Percentiles rank a stretch among this genome's conserved stretches.
These are phyloP conservation scores for Spathaspora gorwiae DNA, from an alignment of 805 yeast species.

Conservation along the genomic window DNA sequence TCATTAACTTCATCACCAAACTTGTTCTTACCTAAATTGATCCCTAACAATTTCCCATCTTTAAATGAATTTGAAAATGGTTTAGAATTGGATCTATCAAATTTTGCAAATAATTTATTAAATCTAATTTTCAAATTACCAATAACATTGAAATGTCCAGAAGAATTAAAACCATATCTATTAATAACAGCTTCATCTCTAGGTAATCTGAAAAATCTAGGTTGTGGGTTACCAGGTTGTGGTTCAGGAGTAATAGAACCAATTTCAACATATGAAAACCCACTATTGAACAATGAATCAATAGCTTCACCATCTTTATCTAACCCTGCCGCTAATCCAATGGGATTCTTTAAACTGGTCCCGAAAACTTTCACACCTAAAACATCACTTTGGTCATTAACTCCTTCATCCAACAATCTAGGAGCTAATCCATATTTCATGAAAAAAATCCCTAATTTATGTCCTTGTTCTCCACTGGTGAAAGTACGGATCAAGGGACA, in stretches of 20 bases:
- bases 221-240: slow-evolving; percentile 92
- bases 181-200: slow-evolving; percentile 88
- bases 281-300: slow-evolving; percentile 70
- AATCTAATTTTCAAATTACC: slow-evolving; percentile 65
- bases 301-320: slow-evolving; percentile 92
- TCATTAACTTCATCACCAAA: slow-evolving; percentile 86
- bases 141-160: slow-evolving; percentile 75
- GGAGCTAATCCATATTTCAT: slow-evolving; percentile 72
- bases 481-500: slow-evolving; percentile 70
- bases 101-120: slow-evolving; percentile 29
- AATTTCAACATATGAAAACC: slow-evolving; percentile 86
- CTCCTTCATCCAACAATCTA: slow-evolving; percentile 48
- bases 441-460: slow-evolving; percentile 63
- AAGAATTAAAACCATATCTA: slow-evolving; percentile 91
- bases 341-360: slow-evolving; percentile 62
- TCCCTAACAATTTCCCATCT: slow-evolving; percentile 63
- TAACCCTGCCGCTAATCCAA: slow-evolving; percentile 94
- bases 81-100: slow-evolving; percentile 6
- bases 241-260: slow-evolving; percentile 92
- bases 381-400: slow-evolving; percentile 30
- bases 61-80: slow-evolving; percentile 48
- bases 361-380: slow-evolving; percentile 66
- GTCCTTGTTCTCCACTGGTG: slow-evolving; percentile 86
- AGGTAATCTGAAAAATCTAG: slow-evolving; percentile 83
- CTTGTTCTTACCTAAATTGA: slow-evolving; percentile 91